phyloP scores from a whole-genome alignment of 805 yeast species.

The Candida maesae region DNA sequence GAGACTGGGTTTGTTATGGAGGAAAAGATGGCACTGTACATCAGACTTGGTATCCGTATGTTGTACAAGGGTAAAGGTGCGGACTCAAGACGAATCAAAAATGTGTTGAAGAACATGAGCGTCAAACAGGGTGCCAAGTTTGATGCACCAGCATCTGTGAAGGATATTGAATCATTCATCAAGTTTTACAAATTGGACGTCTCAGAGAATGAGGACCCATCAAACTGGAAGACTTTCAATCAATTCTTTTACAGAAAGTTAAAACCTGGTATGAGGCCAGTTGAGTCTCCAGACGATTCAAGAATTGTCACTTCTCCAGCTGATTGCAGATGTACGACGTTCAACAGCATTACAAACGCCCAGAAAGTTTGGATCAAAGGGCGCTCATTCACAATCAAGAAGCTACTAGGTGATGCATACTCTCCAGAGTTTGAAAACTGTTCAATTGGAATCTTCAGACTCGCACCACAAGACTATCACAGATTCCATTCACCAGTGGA shows the following conservation, averaged over 20 bases:
- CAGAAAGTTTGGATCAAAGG: slow-evolving; percentile 90
- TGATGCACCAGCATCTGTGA: slow-evolving; percentile 63
- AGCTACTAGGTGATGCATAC: slow-evolving; percentile 47
- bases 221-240: slow-evolving; percentile 65
- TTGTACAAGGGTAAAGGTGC: slow-evolving; percentile 73
- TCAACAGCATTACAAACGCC: slow-evolving; percentile 54
- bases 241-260: slow-evolving; percentile 84
- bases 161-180: slow-evolving; percentile 71
- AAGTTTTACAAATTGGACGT: slow-evolving; percentile 79
- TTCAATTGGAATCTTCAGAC: slow-evolving; percentile 72
- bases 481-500: slow-evolving; percentile 86
- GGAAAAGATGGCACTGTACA: slow-evolving; percentile 88
- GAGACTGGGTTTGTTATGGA: slow-evolving; percentile 84
- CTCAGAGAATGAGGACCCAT: slow-evolving; percentile 57
- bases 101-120: slow-evolving; percentile 61
- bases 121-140: slow-evolving; percentile 81
- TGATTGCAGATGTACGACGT: slow-evolving; percentile 80
- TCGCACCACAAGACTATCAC: slow-evolving; percentile 97
- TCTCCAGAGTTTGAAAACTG: slow-evolving; percentile 39
- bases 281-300: slow-evolving; percentile 45
- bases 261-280: slow-evolving; percentile 64
- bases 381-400: slow-evolving; percentile 59
- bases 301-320: slow-evolving; percentile 48
- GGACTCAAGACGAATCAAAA: slow-evolving; percentile 54
- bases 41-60: slow-evolving; percentile 80